Evolutionary conservation across 305 asterid genomes (phyloP).

Genomic region (Rubia balearica): DNA sequence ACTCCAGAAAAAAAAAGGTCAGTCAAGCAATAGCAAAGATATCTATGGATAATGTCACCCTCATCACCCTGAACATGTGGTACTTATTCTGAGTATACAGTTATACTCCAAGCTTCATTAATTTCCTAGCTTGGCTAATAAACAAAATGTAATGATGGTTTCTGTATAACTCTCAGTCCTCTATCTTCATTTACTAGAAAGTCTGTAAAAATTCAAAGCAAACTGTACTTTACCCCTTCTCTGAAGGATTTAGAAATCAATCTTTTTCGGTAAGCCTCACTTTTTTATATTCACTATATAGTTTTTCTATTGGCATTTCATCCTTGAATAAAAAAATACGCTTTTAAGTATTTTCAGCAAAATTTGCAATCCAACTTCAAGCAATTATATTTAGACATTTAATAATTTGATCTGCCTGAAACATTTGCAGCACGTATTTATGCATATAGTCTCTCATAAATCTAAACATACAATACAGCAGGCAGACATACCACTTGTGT

Average conservation of each 20-base stretch:
- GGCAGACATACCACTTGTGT: conserved; percentile 42
- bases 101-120: too few species aligned
- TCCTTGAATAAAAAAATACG: neutral
- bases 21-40: neutral
- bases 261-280: neutral
- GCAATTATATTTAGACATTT: neutral
- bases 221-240: neutral
- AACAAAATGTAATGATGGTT: neutral
- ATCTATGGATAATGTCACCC: neutral
- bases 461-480: neutral
- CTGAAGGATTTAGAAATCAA: neutral
- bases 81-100: neutral
- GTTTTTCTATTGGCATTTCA: neutral
- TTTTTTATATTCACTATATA: neutral
- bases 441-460: neutral
- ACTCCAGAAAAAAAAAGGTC: neutral
- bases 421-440: neutral
- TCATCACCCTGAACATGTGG: too few species aligned
- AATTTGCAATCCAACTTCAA: neutral
- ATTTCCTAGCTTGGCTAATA: neutral
- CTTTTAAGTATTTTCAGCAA: neutral
- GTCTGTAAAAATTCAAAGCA: neutral
- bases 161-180: neutral
- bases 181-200: neutral
- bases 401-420: neutral